Percentiles rank a stretch among this genome's conserved stretches.
phyloP scores from a whole-genome alignment of 805 yeast species.

The Kodamaea fukazawae region DNA sequence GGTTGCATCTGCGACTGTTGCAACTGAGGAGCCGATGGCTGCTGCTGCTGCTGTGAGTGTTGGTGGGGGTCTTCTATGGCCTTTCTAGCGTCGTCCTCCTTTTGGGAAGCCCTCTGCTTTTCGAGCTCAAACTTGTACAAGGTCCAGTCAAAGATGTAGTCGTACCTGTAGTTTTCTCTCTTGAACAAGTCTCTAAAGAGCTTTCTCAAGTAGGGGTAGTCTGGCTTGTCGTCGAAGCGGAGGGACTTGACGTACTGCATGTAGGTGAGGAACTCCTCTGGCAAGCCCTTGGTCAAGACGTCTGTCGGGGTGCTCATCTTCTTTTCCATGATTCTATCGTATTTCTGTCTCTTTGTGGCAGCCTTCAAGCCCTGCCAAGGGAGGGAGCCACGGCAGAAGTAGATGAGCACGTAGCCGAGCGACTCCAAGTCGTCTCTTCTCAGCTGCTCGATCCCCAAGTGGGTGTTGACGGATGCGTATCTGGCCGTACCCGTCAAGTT shows the following conservation, averaged over 20 bases:
- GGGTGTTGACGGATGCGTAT: slow-evolving; percentile 93
- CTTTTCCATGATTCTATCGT: slow-evolving; percentile 93
- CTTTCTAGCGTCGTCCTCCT: slow-evolving; percentile 6
- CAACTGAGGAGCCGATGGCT: background rate
- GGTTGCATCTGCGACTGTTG: background rate
- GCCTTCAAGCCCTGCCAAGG: slow-evolving; percentile 99
- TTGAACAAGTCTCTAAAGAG: slow-evolving; percentile 85
- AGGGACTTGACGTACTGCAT: slow-evolving; percentile 85
- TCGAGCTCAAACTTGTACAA: slow-evolving; percentile 70
- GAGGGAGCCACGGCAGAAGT: slow-evolving; percentile 90
- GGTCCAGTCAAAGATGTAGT: slow-evolving; percentile 96
- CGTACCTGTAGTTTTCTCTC: slow-evolving; percentile 86
- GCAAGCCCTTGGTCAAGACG: slow-evolving; percentile 85
- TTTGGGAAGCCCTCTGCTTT: slow-evolving; percentile 42
- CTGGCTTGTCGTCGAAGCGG: slow-evolving; percentile 95
- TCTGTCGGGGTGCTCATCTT: slow-evolving; percentile 88
- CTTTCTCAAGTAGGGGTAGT: slow-evolving; percentile 83
- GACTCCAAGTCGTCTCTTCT: slow-evolving; percentile 96
- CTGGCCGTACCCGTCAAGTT: slow-evolving; percentile 97
- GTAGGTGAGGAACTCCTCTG: slow-evolving; percentile 84
- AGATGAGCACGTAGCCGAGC: slow-evolving; percentile 89
- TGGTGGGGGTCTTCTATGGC: slow-evolving; percentile 13
- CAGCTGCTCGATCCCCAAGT: slow-evolving; percentile 93
- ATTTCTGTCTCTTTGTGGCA: slow-evolving; percentile 93
- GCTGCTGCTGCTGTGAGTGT: slow-evolving; percentile 1